Evolutionary conservation across 139 green algal species (phyloP), one percentile per base, ranked within the genome.

Genomic region (Volvox reticuliferus): DNA sequence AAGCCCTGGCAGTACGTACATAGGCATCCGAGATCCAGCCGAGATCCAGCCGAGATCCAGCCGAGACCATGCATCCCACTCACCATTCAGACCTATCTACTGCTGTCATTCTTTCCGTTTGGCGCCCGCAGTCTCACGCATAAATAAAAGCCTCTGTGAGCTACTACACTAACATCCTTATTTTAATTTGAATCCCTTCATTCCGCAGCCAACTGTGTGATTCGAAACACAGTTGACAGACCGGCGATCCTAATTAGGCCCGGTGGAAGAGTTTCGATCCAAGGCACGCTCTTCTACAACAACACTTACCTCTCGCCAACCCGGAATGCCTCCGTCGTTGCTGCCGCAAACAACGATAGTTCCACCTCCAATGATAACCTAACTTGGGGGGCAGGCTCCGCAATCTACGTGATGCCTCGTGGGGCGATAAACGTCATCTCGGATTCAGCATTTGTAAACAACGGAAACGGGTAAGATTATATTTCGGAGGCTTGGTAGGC

Each of bases 191-290:
- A n/a, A n/a, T n/a, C n/a, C n/a, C 44, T 55, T 55, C 44, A 55
- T 9, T 55, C 9, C 44, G 44, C 44, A 55, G 37, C 50, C 67
- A 89, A 89, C 67, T 89, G 83, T 63, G 83, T 80, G 35, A 68
- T 89, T 24, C 83, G 83, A 1, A 68, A 89, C 36, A 80, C 68
- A 1, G 17, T 67, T 68, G 71, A 44, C 67, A 63, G 83, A 17
- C 83, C 83, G 3, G 67, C 37, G 13, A 50, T 89, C 0, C 67
- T 80, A 19, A 37, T 89, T 9, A 3, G 16, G 14, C 1, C 26
- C 1, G 36, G 65, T n/a, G 67, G 67, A 17, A 20, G 6, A 0
- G 24, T 89, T 28, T 17, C 37, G 14, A 3, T 89, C 2, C 19
- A 30, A 5, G 28, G 12, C 67, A 69, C 67, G 26, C 2, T 89